A percentile compares a stretch with the other conserved stretches of the same genome.
Evolutionary conservation across 2,329 filamentous ascomycete genomes (phyloP).

Genomic region (Pseudopyricularia cyperi): DNA sequence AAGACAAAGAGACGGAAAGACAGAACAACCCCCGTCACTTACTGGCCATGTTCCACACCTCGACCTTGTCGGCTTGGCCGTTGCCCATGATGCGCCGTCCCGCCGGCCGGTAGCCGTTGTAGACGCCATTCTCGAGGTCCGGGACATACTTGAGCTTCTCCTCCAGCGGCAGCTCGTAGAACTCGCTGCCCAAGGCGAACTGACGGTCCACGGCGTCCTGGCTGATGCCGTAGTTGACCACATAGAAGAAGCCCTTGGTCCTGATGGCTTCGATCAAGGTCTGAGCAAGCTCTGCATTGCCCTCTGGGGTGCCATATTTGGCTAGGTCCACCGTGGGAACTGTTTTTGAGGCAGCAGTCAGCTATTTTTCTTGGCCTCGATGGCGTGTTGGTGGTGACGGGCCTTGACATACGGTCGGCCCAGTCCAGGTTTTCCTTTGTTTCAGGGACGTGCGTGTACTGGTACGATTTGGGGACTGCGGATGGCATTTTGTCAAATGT

Average conservation of each 20-base stretch:
- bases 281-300: constrained; percentile 15
- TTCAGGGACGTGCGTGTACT: constrained; percentile 2
- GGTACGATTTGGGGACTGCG: background rate
- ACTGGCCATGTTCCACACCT: constrained; percentile 25
- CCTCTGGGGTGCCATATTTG: constrained; percentile 14
- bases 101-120: constrained; percentile 41
- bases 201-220: constrained; percentile 45
- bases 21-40: background rate
- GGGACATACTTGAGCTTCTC: constrained; percentile 44
- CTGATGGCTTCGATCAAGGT: constrained; percentile 16
- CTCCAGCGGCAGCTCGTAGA: constrained; percentile 37
- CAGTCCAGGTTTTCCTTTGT: constrained; percentile 2
- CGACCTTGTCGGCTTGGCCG: constrained; percentile 25
- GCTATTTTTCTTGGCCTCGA: background rate
- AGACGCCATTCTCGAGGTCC: constrained; percentile 35
- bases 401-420: constrained; percentile 1
- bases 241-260: constrained; percentile 37
- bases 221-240: constrained; percentile 46
- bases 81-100: constrained; percentile 13
- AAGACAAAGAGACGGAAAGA: background rate
- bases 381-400: background rate
- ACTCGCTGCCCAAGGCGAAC: constrained; percentile 44
- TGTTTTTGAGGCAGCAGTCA: background rate
- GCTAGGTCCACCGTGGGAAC: constrained; percentile 12
- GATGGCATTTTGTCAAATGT: background rate